Percentiles rank a stretch among this genome's conserved stretches.
Evolutionary conservation across 2,329 filamentous ascomycete species (phyloP).

Genomic region (Tricladium varicosporioides): DNA sequence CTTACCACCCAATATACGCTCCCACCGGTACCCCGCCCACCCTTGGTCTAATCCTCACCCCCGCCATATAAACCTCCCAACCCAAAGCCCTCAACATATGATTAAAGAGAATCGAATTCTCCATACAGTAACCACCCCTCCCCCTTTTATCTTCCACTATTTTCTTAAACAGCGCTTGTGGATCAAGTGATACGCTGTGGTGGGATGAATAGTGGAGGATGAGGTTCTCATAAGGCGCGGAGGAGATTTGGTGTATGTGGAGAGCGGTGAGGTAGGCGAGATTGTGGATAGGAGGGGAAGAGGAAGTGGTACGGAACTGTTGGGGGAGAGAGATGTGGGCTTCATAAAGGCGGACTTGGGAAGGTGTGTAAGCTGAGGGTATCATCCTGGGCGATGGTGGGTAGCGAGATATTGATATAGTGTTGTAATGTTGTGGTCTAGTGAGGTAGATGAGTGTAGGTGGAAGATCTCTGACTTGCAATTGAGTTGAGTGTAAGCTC

Average conservation of each 20-base stretch:
- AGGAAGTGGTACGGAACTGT: slow-evolving; percentile 11
- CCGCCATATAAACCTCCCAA: slow-evolving; percentile 53
- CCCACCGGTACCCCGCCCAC: slow-evolving; percentile 24
- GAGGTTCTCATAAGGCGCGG: slow-evolving; percentile 30
- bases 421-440: too few species aligned
- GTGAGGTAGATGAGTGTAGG: too few species aligned
- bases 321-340: slow-evolving; percentile 22
- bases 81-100: slow-evolving; percentile 51
- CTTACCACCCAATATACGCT: slow-evolving; percentile 30
- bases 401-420: too few species aligned
- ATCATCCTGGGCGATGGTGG: too few species aligned
- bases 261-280: slow-evolving; percentile 25
- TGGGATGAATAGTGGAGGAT: slow-evolving; percentile 26
- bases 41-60: slow-evolving; percentile 34
- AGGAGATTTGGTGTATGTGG: slow-evolving; percentile 25
- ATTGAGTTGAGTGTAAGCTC: too few species aligned
- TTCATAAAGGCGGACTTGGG: slow-evolving; percentile 26
- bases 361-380: neutral
- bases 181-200: slow-evolving; percentile 23
- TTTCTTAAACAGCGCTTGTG: slow-evolving; percentile 28
- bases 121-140: slow-evolving; percentile 61
- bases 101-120: slow-evolving; percentile 52
- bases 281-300: slow-evolving; percentile 14
- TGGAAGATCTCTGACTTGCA: too few species aligned
- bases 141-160: slow-evolving; percentile 30